A percentile compares a stretch with the other conserved stretches of the same genome.
Evolutionary conservation across 768 basidiomycete species (phyloP).

Genomic region (Boletus rubropictus): DNA sequence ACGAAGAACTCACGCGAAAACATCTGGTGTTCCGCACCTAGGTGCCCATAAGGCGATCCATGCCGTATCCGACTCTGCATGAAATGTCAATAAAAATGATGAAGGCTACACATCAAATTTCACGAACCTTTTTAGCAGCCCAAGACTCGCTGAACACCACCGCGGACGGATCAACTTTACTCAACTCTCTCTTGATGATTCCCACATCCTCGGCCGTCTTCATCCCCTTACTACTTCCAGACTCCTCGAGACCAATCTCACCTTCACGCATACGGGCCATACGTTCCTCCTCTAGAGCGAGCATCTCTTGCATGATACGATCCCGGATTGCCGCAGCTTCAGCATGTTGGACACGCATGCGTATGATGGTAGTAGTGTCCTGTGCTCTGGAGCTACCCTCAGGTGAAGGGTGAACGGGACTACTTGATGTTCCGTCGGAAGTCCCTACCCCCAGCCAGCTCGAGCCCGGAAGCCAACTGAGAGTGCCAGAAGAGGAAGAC

Average conservation of each 20-base stretch:
- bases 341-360: conserved; percentile 70
- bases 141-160: conserved; percentile 95
- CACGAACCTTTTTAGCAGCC: conserved; percentile 79
- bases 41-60: conserved; percentile 91
- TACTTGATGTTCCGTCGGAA: conserved; percentile 21
- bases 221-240: conserved; percentile 39
- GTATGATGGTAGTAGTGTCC: conserved; percentile 32
- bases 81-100: conserved; percentile 4
- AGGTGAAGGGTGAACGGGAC: conserved; percentile 30
- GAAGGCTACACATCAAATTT: background rate
- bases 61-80: conserved; percentile 77
- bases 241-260: conserved; percentile 52
- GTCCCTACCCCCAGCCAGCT: conserved; percentile 39
- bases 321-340: conserved; percentile 90
- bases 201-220: conserved; percentile 86
- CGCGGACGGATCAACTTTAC: conserved; percentile 93
- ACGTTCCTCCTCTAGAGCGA: conserved; percentile 91
- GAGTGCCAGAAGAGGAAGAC: conserved; percentile 25
- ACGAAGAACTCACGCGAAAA: background rate
- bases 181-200: conserved; percentile 88
- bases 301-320: conserved; percentile 98
- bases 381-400: conserved; percentile 20
- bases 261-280: conserved; percentile 88
- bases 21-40: conserved; percentile 46
- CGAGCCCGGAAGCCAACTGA: conserved; percentile 52